These are phyloP conservation scores for Taphrina communis DNA, from an alignment of 1,139 yeast species.

Conservation along the genomic window DNA sequence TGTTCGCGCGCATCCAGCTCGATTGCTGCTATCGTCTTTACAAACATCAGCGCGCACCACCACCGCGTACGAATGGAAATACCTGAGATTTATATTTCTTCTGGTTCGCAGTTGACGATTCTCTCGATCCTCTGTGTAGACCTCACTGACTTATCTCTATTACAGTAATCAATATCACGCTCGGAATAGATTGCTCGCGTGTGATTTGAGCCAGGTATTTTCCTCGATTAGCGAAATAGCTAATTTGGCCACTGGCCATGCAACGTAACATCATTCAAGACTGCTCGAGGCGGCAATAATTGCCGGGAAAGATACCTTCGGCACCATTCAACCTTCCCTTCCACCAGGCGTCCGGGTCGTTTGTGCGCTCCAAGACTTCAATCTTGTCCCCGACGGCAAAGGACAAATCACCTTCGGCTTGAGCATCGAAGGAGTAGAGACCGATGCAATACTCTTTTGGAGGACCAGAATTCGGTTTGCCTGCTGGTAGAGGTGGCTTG, in stretches of 20 bases:
- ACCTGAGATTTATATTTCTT: too few species aligned
- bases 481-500: slow-evolving; percentile 20
- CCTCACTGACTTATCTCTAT: not conserved
- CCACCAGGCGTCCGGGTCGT: slow-evolving; percentile 94
- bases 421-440: slow-evolving; percentile 30
- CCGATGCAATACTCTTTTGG: slow-evolving; percentile 30
- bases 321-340: slow-evolving; percentile 89
- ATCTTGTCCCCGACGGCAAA: slow-evolving; percentile 88
- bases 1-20: slow-evolving; percentile 2
- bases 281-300: slow-evolving; percentile 71
- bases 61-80: too few species aligned
- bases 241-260: too few species aligned
- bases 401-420: slow-evolving; percentile 82
- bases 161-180: not conserved
- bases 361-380: slow-evolving; percentile 78
- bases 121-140: not conserved
- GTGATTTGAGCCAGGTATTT: not conserved
- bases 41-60: not conserved
- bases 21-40: slow-evolving; percentile 1
- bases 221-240: too few species aligned
- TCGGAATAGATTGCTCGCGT: slow-evolving; percentile 1
- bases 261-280: not conserved
- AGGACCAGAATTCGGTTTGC: slow-evolving; percentile 13
- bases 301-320: slow-evolving; percentile 93
- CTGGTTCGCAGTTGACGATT: not conserved